Base-by-base conservation (phyloP, 1,284 basidiomycete genomes). In the Cutaneotrichosporon dermatis region DNA sequence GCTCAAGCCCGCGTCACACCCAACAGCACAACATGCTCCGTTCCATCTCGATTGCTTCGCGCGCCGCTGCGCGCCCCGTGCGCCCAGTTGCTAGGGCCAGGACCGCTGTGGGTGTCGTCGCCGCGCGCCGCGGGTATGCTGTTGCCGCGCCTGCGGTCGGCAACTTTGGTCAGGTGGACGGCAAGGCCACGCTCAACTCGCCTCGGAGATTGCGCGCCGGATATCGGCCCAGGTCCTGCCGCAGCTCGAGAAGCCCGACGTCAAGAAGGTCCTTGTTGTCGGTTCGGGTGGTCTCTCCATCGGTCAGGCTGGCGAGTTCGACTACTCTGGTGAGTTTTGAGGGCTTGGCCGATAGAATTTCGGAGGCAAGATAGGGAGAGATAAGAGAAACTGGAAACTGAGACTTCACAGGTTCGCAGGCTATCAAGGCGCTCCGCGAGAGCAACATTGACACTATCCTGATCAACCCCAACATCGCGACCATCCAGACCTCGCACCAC, bases 291-390 rank as follows among this genome's bases (percentile, higher is more conserved):
- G 96, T 63, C 86, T 99, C 52, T 89, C 87, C 73, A 99, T 99
- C 66, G 96, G 96, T 48, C 96, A 99, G 79, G 96, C 96, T 4
- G 96, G 96, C 78, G 96, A 99, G 80, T 99, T 99, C 79, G 96
- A 99, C 79, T 99, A 99, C 80, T 97, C 93, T 35, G 96, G 90
- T 82, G 55, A 69, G 80, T 66, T 35, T 25, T 25, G 25, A 25
- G 25, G 25, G 25, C 25, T 25, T 25, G 25, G 25, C 5, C 13
- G 36, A 13, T 44, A 9, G 43, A 16, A 25, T 25, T 25, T 25
- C 25, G 45, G 34, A 36, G 42, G 51, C 41, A 15, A 37, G 49
- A n/a, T 43, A n/a, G 16, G 16, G 39, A 40, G 25, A 25, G 46
- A 49, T 49, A 49, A 49, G 45, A 51, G 50, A 15, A 15, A 16